Evolutionary conservation across 2,329 filamentous ascomycete species (phyloP), one percentile per base, ranked within the genome.

Genomic region (Macroventuria anomochaeta): DNA sequence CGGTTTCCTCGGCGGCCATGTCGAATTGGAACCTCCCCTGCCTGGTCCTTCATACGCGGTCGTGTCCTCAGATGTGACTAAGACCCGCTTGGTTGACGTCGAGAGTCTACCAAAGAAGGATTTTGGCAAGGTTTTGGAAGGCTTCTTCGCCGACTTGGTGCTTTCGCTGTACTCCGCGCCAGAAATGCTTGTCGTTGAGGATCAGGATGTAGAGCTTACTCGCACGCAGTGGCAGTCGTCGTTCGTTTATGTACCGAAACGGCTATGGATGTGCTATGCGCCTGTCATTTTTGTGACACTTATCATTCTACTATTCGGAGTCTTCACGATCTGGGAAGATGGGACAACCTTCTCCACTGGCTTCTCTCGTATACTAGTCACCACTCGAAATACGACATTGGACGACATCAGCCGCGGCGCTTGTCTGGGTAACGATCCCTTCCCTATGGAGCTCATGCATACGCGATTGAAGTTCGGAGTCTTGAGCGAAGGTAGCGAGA

Each of bases 21-120:
- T 75, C 10, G 70, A 70, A 36, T 41, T 74, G 8, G 64, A 68
- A 7, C 49, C 68, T 5, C 64, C 61, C 4, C 44, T 62, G 2
- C 70, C 65, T 1, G 71, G 65, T 21, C 71, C 66, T 2, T 63
- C 59, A 12, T 72, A 67, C 20, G 39, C 68, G 13, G 61, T 62
- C 10, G 62, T 67, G 2, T 55, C 64, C 31, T 70, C 68, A 3
- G 68, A 76, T 3, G 71, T 76, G 15, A 69, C 77, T 7, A 76
- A 77, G 52, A 81, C 79, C 1, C 70, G 71, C n/a, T 67, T 82
- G 1, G 68, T 81, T 15, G 65, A 77, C 58, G 64, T 64, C 10
- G 71, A 62, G 3, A 66, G 59, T 18, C 57, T 66, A 15, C 66
- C 70, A 0, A 58, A 65, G 37, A 21, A 43, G 4, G 57, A 72